A percentile compares a stretch with the other conserved stretches of the same genome.
Evolutionary conservation across 2,329 filamentous ascomycete genomes (phyloP).

Genomic region (Conoideocrella luteorostrata): DNA sequence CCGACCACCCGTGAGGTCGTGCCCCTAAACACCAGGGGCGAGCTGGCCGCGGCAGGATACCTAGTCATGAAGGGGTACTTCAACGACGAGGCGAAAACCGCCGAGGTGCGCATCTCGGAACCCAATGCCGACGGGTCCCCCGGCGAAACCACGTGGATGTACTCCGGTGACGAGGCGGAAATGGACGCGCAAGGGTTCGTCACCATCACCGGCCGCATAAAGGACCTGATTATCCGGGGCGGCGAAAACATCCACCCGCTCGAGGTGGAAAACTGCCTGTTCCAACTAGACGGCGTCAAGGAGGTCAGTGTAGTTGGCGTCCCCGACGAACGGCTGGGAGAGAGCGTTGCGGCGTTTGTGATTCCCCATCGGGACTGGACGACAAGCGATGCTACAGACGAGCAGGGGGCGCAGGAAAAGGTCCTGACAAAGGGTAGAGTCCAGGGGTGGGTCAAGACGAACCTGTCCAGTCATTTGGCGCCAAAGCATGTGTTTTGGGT

Average conservation of each 20-base stretch:
- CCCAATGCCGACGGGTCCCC: conserved; percentile 26
- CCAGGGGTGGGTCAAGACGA: conserved; percentile 63
- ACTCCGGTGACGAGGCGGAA: conserved; percentile 82
- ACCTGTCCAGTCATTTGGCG: conserved; percentile 68
- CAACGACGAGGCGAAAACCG: conserved; percentile 63
- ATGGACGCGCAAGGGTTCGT: conserved; percentile 83
- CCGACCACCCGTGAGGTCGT: conserved; percentile 55
- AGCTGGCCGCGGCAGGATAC: conserved; percentile 79
- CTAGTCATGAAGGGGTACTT: conserved; percentile 89
- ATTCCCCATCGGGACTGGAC: conserved; percentile 37
- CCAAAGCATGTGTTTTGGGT: conserved; percentile 89
- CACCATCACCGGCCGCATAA: conserved; percentile 83
- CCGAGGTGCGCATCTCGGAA: conserved; percentile 52
- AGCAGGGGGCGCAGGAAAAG: conserved; percentile 18
- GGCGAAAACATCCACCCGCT: conserved; percentile 95
- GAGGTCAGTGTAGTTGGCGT: conserved; percentile 82
- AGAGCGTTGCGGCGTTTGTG: conserved; percentile 80
- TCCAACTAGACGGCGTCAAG: conserved; percentile 61
- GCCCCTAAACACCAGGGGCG: conserved; percentile 62
- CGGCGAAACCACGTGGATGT: conserved; percentile 66
- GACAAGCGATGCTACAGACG: conserved; percentile 15
- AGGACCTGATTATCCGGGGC: conserved; percentile 90
- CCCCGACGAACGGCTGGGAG: conserved; percentile 75
- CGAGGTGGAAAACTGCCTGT: conserved; percentile 84
- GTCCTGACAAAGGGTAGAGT: conserved; percentile 53